A percentile compares a stretch with the other conserved stretches of the same genome.
phyloP scores from a whole-genome alignment of 768 basidiomycete genomes.

The Tephrocybe sp. region DNA sequence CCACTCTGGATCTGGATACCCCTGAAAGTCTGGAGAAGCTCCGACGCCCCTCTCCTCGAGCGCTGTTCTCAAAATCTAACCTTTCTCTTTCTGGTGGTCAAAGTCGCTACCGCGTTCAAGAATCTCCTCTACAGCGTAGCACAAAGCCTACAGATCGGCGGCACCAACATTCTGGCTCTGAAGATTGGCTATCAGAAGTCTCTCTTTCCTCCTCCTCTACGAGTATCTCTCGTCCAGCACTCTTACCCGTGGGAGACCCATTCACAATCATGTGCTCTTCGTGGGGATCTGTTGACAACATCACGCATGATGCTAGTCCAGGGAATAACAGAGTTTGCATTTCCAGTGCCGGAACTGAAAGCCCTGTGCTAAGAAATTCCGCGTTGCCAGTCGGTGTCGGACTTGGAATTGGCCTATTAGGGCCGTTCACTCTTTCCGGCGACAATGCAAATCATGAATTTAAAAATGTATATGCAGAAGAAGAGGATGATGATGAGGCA shows the following conservation, averaged over 20 bases:
- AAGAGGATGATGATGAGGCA: conserved; percentile 24
- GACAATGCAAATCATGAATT: conserved; percentile 29
- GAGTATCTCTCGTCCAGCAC: conserved; percentile 16
- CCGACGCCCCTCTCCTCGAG: conserved; percentile 36
- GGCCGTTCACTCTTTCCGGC: conserved; percentile 48
- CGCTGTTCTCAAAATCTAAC: conserved; percentile 33
- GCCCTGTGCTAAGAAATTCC: conserved; percentile 50
- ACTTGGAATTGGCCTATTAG: conserved; percentile 52
- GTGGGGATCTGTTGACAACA: conserved; percentile 29
- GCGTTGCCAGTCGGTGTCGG: conserved; percentile 34
- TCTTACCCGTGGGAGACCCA: conserved; percentile 35
- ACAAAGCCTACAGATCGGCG: conserved; percentile 15
- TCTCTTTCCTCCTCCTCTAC: conserved; percentile 23
- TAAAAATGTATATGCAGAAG: conserved; percentile 27
- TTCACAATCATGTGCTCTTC: conserved; percentile 45
- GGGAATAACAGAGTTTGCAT: conserved; percentile 26
- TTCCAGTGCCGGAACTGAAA: conserved; percentile 39
- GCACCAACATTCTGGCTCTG: conserved; percentile 31
- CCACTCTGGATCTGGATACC: conserved; percentile 23
- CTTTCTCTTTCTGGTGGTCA: conserved; percentile 29
- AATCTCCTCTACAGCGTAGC: conserved; percentile 45
- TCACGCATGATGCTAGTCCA: conserved; percentile 15
- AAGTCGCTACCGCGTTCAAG: conserved; percentile 34
- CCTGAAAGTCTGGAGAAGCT: conserved; percentile 30
- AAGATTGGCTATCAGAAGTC: conserved; percentile 38